Evolutionary conservation across 495 filamentous ascomycete species (phyloP).

Genomic region (Xylaria grammica): DNA sequence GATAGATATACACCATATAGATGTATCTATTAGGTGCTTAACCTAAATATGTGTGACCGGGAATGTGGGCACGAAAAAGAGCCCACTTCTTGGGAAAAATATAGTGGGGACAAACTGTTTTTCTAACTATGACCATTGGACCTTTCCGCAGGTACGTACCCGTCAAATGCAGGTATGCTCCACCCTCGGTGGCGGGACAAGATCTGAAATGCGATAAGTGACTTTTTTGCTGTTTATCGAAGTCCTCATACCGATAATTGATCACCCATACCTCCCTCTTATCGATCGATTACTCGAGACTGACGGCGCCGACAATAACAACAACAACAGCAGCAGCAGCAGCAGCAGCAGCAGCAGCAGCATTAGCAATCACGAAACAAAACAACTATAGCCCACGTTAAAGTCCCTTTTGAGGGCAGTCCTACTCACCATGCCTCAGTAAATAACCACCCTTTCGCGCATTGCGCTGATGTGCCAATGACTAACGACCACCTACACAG

Average conservation of each 20-base stretch:
- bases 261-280: too few relatives aligned
- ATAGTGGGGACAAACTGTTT: slow-evolving; percentile 28
- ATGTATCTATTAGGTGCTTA: too few relatives aligned
- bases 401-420: slow-evolving; percentile 30
- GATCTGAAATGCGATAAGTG: slow-evolving; percentile 12
- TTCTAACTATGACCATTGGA: neutral
- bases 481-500: neutral
- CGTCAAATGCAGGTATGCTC: neutral
- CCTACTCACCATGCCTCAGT: slow-evolving; percentile 63
- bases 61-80: neutral
- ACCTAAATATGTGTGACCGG: too few relatives aligned
- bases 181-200: slow-evolving; percentile 9
- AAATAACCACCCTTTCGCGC: slow-evolving; percentile 63
- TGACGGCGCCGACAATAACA: neutral
- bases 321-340: neutral
- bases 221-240: slow-evolving; percentile 18
- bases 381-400: neutral
- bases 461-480: neutral
- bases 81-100: slow-evolving; percentile 29
- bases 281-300: neutral
- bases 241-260: neutral
- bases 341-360: neutral
- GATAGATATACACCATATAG: too few relatives aligned
- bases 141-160: neutral
- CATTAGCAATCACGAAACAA: neutral